Evolutionary conservation across 2,329 filamentous ascomycete genomes (phyloP), one percentile per base, ranked within the genome.

Genomic region (Pseudogymnoascus sp.): DNA sequence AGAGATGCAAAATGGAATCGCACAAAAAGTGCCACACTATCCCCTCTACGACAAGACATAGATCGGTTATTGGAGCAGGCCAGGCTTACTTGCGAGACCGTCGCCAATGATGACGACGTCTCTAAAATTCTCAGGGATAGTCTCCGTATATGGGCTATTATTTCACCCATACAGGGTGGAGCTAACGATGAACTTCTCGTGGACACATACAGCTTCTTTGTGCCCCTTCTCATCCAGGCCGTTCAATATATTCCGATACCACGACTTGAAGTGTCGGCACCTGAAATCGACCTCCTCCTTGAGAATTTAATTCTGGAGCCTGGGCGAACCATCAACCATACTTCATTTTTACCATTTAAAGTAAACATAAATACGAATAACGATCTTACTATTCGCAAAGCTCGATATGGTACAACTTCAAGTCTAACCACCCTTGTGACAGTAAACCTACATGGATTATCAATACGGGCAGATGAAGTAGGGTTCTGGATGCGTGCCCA

Each of bases 231-330:
- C 3, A 83, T 97, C 64, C 82, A 90, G 67, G 84, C 85, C 2
- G 81, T 97, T 33, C 92, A 97, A 73, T 92, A 91, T 75, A 78
- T 97, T 3, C 93, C 93, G 0, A 95, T 97, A 61, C 93, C 93
- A 0, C 87, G 93, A 4, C 76, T 97, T n/a, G 93, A 97, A 74
- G 80, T 97, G 4, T 89, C 90, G 0, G 89, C 88, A 3, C 93
- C 92, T 0, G 86, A 90, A 35, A 81, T 96, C 62, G 93, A 97
- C 69, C 82, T 97, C 4, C 78, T 97, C 0, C 78, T 97, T 2
- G 93, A 97, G 72, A 97, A 96, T 67, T 80, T 97, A 33, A 89
- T 97, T 65, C 81, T 97, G 33, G 91, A 97, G 72, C 93, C 93
- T 0, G 93, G 93, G 6, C 81, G 81, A 64, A 96, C 91, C 0